Percentiles rank a stretch among this genome's conserved stretches.
Evolutionary conservation across 2,329 filamentous ascomycete species (phyloP).

Genomic region (Stagonosporopsis vannaccii): DNA sequence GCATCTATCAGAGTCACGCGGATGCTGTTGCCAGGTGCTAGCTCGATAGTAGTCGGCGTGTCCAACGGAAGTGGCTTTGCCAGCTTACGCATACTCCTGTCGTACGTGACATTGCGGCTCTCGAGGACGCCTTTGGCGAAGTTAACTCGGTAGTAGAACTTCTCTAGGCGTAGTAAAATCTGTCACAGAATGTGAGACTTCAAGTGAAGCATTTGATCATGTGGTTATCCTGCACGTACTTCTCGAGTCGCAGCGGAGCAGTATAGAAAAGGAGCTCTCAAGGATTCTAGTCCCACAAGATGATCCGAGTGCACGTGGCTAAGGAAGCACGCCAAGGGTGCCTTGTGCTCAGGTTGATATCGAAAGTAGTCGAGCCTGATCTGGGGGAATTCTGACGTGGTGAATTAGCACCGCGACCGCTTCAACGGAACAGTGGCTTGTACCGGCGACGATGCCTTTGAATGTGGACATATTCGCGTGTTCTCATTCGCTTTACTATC

Average conservation of each 20-base stretch:
- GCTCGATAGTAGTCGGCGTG: slow-evolving; percentile 77
- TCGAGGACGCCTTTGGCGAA: slow-evolving; percentile 81
- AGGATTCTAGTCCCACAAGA: slow-evolving; percentile 77
- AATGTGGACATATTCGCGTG: slow-evolving; percentile 43
- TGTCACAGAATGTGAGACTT: slow-evolving; percentile 27
- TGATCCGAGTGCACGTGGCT: slow-evolving; percentile 95
- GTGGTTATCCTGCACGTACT: slow-evolving; percentile 45
- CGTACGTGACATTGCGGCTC: slow-evolving; percentile 73
- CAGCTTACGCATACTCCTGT: slow-evolving; percentile 72
- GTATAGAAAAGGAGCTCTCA: slow-evolving; percentile 84
- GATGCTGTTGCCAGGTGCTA: slow-evolving; percentile 72
- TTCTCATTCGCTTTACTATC: not conserved
- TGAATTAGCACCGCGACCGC: slow-evolving; percentile 7
- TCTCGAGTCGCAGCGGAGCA: slow-evolving; percentile 85
- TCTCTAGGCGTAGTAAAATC: slow-evolving; percentile 80
- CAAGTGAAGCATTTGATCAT: not conserved
- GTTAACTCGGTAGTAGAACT: slow-evolving; percentile 80
- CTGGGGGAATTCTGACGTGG: slow-evolving; percentile 72
- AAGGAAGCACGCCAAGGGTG: slow-evolving; percentile 83
- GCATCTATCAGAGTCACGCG: slow-evolving; percentile 87
- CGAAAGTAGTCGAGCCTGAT: slow-evolving; percentile 88
- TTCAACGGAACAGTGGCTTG: not conserved
- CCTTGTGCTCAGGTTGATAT: slow-evolving; percentile 57
- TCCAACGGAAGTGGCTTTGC: slow-evolving; percentile 83
- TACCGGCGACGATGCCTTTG: slow-evolving; percentile 43